Base-by-base conservation (phyloP, 2,329 filamentous ascomycete species). In the Helminthosporium solani region DNA sequence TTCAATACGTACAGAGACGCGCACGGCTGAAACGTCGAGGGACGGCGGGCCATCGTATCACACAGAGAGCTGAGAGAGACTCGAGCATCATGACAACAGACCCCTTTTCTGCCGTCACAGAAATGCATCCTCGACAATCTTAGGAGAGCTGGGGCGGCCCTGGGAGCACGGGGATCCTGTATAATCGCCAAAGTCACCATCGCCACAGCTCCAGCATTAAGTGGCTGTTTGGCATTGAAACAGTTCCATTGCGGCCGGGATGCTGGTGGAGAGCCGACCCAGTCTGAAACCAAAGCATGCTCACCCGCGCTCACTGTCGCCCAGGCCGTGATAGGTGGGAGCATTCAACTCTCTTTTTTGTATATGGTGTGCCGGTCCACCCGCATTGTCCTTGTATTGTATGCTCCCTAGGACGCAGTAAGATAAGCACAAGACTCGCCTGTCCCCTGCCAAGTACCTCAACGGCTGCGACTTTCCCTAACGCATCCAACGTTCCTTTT, bases 11-110 rank as follows among this genome's bases (percentile, higher is more conserved):
- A 23, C 42, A 50, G 15, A 28, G 44, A 56, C 52, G 47, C 42
- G 49, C 52, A 51, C 19, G 42, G 54, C 54, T 64, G 61, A 66
- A 65, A 67, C 63, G 27, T 45, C 20, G 20, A 38, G 39, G 41
- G 30, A 44, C 40, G 34, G 23, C 23, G 9, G 23, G 6, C 23
- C 23, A 25, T 40, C 34, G 36, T 16, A 41, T 33, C 21, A 16
- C 28, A 23, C 20, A n/a, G n/a, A 30, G 15, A n/a, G 14, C 18
- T 7, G n/a, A 25, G 21, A 31, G 2, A 18, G 27, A 18, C 6
- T n/a, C 14, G n/a, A 14, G 27, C 19, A 18, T 25, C 23, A 25
- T 20, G 11, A n/a, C 7, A 16, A 18, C 11, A 8, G 19, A 38
- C 30, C 30, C 28, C 21, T 40, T 43, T 36, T 8, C 21, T 18